Percentiles rank a stretch among this genome's conserved stretches.
These are phyloP conservation scores for Raphidocelis subcapitata DNA, from an alignment of 139 green algal species.

Conservation along the genomic window DNA sequence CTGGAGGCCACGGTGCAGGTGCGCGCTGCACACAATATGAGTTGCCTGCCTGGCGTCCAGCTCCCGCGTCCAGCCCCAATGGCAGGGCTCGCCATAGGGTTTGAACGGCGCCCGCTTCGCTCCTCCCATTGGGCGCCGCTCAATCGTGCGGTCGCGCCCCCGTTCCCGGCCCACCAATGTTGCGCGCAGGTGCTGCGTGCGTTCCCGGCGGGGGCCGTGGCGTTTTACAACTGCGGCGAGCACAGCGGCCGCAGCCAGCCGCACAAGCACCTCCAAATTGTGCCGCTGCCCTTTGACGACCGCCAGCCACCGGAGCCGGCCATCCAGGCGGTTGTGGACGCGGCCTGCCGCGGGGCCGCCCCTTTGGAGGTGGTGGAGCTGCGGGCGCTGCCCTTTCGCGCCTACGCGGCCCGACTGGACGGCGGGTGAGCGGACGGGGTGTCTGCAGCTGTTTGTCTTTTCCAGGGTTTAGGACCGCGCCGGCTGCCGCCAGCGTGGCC, in stretches of 20 bases:
- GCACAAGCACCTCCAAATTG: constrained; percentile 85
- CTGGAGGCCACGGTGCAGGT: constrained; percentile 57
- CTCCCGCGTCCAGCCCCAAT: no score
- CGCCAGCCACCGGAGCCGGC: not conserved
- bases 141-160: not conserved
- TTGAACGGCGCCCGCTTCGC: no score
- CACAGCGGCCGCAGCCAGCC: constrained; percentile 76
- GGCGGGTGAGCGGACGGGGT: no score
- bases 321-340: constrained; percentile 8
- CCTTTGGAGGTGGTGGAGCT: constrained; percentile 11
- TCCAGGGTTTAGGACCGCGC: no score
- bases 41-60: not conserved
- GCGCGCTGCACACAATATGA: constrained; percentile 19
- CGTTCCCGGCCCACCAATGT: not conserved
- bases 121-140: not conserved
- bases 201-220: constrained; percentile 66
- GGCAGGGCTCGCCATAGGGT: no score
- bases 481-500: no score
- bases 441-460: no score
- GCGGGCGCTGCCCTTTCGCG: constrained; percentile 35
- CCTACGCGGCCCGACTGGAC: constrained; percentile 21
- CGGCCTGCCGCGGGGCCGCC: not conserved
- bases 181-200: constrained; percentile 31
- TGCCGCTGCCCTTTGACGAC: constrained; percentile 17
- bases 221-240: constrained; percentile 83